Conservation (phyloP, 805 yeast genomes). For the Candida mattraensis region DNA sequence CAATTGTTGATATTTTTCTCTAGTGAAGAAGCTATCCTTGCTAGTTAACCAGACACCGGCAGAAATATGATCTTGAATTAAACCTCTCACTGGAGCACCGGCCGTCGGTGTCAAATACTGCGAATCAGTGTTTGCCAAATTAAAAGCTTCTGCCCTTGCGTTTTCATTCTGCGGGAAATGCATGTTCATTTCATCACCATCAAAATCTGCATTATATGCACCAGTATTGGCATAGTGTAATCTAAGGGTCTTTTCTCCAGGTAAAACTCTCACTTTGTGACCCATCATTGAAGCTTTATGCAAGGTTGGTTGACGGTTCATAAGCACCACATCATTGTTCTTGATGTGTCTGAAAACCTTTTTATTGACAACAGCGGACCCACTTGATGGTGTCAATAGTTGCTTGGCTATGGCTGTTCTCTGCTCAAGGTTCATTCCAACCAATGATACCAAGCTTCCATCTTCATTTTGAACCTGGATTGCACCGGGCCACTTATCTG, state of each 20-base stretch:
- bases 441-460: conserved; percentile 76
- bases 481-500: conserved; percentile 99
- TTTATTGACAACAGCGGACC: conserved; percentile 70
- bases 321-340: conserved; percentile 91
- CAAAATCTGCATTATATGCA: conserved; percentile 98
- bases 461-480: conserved; percentile 94
- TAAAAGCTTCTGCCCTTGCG: conserved; percentile 93
- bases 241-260: conserved; percentile 95
- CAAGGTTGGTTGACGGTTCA: conserved; percentile 99
- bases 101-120: conserved; percentile 98
- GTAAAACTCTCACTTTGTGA: conserved; percentile 93
- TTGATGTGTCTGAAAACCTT: conserved; percentile 94
- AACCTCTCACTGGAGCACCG: conserved; percentile 97
- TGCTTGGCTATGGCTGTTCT: conserved; percentile 95
- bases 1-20: conserved; percentile 91
- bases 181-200: conserved; percentile 99
- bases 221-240: conserved; percentile 98
- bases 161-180: conserved; percentile 98
- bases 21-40: conserved; percentile 86
- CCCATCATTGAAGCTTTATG: conserved; percentile 99
- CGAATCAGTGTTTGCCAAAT: conserved; percentile 94
- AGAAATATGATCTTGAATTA: conserved; percentile 97
- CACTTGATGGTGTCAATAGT: conserved; percentile 77
- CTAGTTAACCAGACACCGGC: conserved; percentile 99
- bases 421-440: conserved; percentile 90